Base-by-base conservation (phyloP, 352 stramenopile species). In the Halophytophthora batemanensis region DNA sequence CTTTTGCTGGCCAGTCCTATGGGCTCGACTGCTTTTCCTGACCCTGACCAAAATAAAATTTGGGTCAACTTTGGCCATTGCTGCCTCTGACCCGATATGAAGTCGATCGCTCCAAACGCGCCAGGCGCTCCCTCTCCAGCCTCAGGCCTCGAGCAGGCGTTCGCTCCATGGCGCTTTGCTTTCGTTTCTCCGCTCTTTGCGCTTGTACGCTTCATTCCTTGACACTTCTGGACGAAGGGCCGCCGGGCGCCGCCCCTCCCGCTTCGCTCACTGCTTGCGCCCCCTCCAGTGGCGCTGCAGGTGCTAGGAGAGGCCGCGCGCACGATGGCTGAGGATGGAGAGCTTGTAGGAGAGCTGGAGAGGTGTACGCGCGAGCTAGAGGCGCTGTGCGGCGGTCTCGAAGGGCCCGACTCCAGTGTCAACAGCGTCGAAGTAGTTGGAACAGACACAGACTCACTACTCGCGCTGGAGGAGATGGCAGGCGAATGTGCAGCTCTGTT, bases 161-260 rank as follows among this genome's bases (percentile, higher is more conserved):
- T n/a, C n/a, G n/a, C n/a, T n/a, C n/a, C n/a, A n/a, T n/a, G n/a
- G n/a, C n/a, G n/a, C n/a, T n/a, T 92, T 92, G 65, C 97, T 82
- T 2, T 89, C 76, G 41, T 87, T 83, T 72, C 82, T 93, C 21
- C 84, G 63, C 18, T 86, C 71, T 51, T 97, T 97, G 90, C 93
- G 98, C 51, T 82, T 78, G 2, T 71, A 66, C 6, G 82, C n/a
- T n/a, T n/a, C n/a, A n/a, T n/a, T n/a, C n/a, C n/a, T 59, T 31
- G 28, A 37, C 42, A 39, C 17, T 45, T n/a, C n/a, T n/a, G n/a
- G n/a, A n/a, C n/a, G n/a, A n/a, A n/a, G n/a, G n/a, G n/a, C n/a
- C n/a, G n/a, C n/a, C n/a, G n/a, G n/a, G n/a, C n/a, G n/a, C n/a
- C n/a, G n/a, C n/a, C n/a, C n/a, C n/a, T n/a, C n/a, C n/a, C n/a